Percentiles rank a stretch among this genome's conserved stretches.
Conservation (phyloP, 805 yeast species). For the Candida easanensis region DNA sequence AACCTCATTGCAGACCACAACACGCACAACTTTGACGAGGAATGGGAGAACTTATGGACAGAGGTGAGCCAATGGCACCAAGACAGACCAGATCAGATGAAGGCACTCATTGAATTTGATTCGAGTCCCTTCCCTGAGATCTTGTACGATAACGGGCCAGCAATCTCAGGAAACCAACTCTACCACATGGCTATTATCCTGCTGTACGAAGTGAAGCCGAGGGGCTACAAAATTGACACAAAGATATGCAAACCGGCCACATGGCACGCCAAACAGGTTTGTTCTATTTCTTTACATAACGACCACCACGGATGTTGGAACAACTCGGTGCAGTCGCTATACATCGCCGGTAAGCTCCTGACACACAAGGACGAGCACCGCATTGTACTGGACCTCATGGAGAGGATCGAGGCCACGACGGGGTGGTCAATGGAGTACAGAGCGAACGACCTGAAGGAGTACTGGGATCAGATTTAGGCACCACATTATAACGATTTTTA, state of each 20-base stretch:
- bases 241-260: constrained; percentile 20
- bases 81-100: constrained; percentile 35
- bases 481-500: too few relatives aligned
- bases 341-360: constrained; percentile 24
- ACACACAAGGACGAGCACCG: constrained; percentile 28
- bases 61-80: constrained; percentile 38
- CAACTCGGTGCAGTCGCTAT: constrained; percentile 22
- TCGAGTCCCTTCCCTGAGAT: constrained; percentile 36
- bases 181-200: constrained; percentile 39
- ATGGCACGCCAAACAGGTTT: constrained; percentile 26
- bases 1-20: constrained; percentile 31
- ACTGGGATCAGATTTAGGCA: constrained; percentile 23
- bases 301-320: constrained; percentile 27
- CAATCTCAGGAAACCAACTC: constrained; percentile 37
- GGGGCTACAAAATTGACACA: constrained; percentile 30
- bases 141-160: constrained; percentile 35
- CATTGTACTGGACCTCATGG: constrained; percentile 29
- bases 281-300: constrained; percentile 21
- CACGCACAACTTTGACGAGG: constrained; percentile 30
- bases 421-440: constrained; percentile 34
- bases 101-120: constrained; percentile 32
- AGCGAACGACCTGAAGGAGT: constrained; percentile 28
- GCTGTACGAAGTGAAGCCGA: constrained; percentile 39
- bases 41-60: constrained; percentile 40
- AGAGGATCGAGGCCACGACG: constrained; percentile 28